phyloP scores from a whole-genome alignment of 1,139 yeast species.

The Lodderomyces margitis region DNA sequence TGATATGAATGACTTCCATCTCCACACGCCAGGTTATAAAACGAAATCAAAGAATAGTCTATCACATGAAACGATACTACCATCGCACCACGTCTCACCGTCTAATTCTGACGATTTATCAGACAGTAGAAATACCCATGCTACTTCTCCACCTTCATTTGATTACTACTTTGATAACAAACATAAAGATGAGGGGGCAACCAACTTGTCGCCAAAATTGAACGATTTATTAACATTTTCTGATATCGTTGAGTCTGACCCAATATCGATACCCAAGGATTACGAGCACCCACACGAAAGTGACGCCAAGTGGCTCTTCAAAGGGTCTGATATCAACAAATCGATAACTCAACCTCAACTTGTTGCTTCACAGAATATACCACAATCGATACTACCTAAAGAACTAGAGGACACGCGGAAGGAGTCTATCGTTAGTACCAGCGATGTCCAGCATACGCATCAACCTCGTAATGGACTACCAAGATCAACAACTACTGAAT shows the following conservation, averaged over 20 bases:
- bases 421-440: background rate
- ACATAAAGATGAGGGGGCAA: background rate
- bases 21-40: background rate
- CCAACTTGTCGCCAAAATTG: background rate
- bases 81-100: background rate
- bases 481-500: constrained; percentile 24
- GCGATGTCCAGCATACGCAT: background rate
- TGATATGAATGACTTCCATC: background rate
- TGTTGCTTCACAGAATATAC: background rate
- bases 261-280: background rate
- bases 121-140: background rate
- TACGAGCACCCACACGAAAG: background rate
- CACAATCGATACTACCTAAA: background rate
- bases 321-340: background rate
- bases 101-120: constrained; percentile 1
- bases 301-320: background rate
- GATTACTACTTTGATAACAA: constrained; percentile 1
- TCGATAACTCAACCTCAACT: background rate
- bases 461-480: constrained; percentile 10
- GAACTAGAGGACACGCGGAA: background rate
- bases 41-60: background rate
- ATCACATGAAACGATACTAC: background rate
- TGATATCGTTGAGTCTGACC: background rate
- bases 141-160: constrained; percentile 1
- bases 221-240: constrained; percentile 1